A percentile compares a stretch with the other conserved stretches of the same genome.
These are phyloP conservation scores for Miscanthus lutarioriparius DNA, from an alignment of 176 grass and related monocot species.

Conservation along the genomic window DNA sequence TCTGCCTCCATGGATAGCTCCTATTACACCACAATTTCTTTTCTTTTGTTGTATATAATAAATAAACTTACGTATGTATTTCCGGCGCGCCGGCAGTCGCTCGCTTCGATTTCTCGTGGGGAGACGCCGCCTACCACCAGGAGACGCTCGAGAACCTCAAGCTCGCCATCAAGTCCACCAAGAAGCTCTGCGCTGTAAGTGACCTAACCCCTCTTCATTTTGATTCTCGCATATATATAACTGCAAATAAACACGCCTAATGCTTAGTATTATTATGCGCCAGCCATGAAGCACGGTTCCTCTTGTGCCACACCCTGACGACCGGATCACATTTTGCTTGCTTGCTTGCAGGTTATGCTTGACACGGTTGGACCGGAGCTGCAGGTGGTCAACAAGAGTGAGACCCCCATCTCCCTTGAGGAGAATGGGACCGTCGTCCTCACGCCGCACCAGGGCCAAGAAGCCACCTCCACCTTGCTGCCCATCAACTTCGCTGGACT, in stretches of 20 bases:
- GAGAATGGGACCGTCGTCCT: conserved; percentile 73
- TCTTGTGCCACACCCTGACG: neutral
- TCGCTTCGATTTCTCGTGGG: conserved; percentile 98
- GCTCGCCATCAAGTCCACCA: conserved; percentile 83
- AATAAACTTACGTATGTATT: neutral
- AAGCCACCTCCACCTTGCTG: conserved; percentile 71
- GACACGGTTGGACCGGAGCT: conserved; percentile 95
- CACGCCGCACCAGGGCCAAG: conserved; percentile 70
- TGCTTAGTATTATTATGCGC: no score
- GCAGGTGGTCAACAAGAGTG: conserved; percentile 87
- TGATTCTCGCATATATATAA: neutral
- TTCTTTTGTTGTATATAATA: neutral
- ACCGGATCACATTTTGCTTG: neutral
- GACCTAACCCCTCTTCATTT: neutral
- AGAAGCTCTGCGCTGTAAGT: conserved; percentile 84
- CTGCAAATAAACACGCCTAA: neutral
- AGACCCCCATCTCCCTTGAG: conserved; percentile 79
- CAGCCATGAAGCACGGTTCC: no score
- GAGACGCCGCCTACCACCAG: conserved; percentile 87
- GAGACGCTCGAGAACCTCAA: conserved; percentile 95
- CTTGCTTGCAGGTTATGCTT: conserved; percentile 70
- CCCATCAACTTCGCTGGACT: conserved; percentile 94
- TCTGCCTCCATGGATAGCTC: neutral
- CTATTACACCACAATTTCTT: neutral
- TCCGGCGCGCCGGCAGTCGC: conserved; percentile 50